A percentile compares a stretch with the other conserved stretches of the same genome.
Evolutionary conservation across 2,329 filamentous ascomycete genomes (phyloP).

Genomic region (Penicillium brevicompactum): DNA sequence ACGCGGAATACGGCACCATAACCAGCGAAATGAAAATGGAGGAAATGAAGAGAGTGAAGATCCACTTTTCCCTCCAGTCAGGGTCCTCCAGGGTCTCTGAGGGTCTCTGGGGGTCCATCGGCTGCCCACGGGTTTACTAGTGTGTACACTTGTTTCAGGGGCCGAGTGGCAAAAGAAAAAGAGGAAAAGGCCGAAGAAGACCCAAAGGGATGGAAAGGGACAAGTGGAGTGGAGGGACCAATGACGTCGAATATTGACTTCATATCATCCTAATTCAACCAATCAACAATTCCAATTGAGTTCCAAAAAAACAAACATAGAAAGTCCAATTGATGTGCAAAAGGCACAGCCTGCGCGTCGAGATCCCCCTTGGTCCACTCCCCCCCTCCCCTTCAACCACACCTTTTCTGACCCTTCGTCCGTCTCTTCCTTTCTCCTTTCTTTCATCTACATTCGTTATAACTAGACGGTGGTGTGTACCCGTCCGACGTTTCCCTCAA

Average conservation of each 20-base stretch:
- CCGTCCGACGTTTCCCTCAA: slow-evolving; percentile 15
- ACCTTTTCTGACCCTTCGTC: slow-evolving; percentile 5
- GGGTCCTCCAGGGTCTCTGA: background rate
- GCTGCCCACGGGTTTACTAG: slow-evolving; percentile 3
- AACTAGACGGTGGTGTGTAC: background rate
- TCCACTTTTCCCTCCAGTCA: background rate
- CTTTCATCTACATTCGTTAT: slow-evolving; percentile 8
- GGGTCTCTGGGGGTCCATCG: background rate
- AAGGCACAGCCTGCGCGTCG: background rate
- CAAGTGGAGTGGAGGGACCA: background rate
- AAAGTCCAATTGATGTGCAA: background rate
- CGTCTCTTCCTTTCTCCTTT: slow-evolving; percentile 3
- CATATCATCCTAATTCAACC: background rate
- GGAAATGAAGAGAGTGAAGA: background rate
- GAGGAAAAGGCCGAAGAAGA: background rate
- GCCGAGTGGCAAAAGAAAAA: slow-evolving; percentile 3
- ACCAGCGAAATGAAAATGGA: background rate
- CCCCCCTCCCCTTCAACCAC: slow-evolving; percentile 11
- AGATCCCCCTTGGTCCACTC: background rate
- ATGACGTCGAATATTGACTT: slow-evolving; percentile 2
- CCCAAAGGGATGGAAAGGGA: background rate
- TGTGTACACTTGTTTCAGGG: slow-evolving; percentile 5
- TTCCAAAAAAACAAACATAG: background rate
- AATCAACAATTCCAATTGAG: background rate
- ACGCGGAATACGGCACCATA: background rate